phyloP scores from a whole-genome alignment of 495 filamentous ascomycete genomes.

The Penicillium simplicissimum region DNA sequence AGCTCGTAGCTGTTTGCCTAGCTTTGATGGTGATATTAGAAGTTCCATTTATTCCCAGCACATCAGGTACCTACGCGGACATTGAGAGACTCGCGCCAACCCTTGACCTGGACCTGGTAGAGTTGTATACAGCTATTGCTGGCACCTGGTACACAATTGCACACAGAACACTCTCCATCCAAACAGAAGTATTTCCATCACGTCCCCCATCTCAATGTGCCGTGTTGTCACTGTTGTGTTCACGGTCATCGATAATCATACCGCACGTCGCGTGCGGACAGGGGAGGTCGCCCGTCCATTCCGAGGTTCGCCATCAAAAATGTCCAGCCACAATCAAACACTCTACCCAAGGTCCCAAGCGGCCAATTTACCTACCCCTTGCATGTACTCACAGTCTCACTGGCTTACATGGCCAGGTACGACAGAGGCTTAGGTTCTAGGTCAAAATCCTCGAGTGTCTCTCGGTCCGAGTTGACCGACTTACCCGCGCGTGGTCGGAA shows the following conservation, averaged over 20 bases:
- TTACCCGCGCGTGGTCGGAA: not conserved
- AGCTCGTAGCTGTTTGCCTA: too few species aligned
- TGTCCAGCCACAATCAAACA: constrained; percentile 19
- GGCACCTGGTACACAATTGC: not conserved
- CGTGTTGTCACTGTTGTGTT: not conserved
- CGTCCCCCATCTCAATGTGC: not conserved
- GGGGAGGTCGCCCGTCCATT: constrained; percentile 18
- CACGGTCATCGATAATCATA: not conserved
- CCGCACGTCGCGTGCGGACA: not conserved
- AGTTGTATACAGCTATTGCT: not conserved
- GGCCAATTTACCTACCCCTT: not conserved
- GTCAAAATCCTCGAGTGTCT: not conserved
- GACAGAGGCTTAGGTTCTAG: not conserved
- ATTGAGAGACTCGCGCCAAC: too few species aligned
- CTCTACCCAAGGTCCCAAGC: not conserved
- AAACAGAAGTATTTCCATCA: not conserved
- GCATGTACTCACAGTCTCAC: not conserved
- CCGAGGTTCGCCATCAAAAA: constrained; percentile 1
- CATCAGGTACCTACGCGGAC: too few species aligned
- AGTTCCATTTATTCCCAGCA: too few species aligned
- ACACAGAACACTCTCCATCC: not conserved
- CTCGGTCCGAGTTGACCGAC: not conserved
- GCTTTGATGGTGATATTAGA: too few species aligned
- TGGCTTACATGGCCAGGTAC: not conserved
- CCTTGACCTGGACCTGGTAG: not conserved